Evolutionary conservation across 2,329 filamentous ascomycete species (phyloP), one percentile per base, ranked within the genome.

Genomic region (Fusarium clavum): DNA sequence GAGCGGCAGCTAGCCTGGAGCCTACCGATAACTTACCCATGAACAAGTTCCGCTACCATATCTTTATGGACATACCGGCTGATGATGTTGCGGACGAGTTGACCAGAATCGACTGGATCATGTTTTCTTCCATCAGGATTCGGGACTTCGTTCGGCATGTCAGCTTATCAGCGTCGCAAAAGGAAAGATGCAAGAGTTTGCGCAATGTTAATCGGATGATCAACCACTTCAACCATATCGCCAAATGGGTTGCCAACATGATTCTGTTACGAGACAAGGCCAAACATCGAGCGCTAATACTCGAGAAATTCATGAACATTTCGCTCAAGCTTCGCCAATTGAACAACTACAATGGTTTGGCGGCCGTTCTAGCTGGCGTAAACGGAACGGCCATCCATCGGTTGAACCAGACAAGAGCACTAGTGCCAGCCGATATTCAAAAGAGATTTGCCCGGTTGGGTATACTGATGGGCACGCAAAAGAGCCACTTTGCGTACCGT

Each of bases 341-440:
- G 67, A 98, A 98, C 83, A 98, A 99, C 80, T 99, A 98, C 84
- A 98, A 98, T 78, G 92, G 94, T 0, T 85, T 99, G 3, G 95
- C 94, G n/a, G 95, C 96, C 10, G 90, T 99, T 38, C 88, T 99
- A 61, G 95, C 96, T 9, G 96, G 95, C 11, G 92, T 99, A 76
- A 97, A 97, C 77, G 92, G 93, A 63, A 93, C 92, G 4, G 90
- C 94, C 1, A 91, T 99, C 29, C 92, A 96, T 77, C 91, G 96
- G 20, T 87, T 99, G 3, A 83, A 87, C 0, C 92, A 94, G 73
- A 98, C 96, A 0, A 87, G 92, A 64, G 89, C 92, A 16, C 81
- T 98, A 18, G 89, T 98, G 6, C 86, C 92, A 3, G 81, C 87
- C 9, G 87, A 91, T 3, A 87, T 90, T 0, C 91, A 92, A 73